These are phyloP conservation scores for Suillus bovinus DNA, from an alignment of 768 basidiomycete species.

Conservation along the genomic window DNA sequence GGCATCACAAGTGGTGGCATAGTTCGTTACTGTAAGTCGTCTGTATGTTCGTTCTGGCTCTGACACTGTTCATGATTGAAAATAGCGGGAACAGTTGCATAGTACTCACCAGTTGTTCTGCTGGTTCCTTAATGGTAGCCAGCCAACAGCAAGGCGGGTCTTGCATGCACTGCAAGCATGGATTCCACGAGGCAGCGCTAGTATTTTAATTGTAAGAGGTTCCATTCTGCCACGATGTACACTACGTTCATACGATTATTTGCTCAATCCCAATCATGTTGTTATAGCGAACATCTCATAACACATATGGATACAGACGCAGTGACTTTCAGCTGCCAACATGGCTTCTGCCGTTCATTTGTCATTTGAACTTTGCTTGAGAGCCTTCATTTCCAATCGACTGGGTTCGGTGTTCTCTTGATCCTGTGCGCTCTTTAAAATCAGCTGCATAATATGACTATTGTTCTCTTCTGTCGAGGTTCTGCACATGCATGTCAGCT, in stretches of 20 bases:
- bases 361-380: neutral
- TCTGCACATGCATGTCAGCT: neutral
- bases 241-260: neutral
- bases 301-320: neutral
- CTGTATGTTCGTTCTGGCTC: neutral
- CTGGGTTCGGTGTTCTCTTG: neutral
- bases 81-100: neutral
- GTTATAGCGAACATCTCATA: neutral
- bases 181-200: neutral
- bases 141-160: neutral
- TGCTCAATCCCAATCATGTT: neutral
- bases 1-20: neutral
- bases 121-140: neutral
- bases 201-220: neutral
- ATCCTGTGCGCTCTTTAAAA: neutral
- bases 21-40: neutral
- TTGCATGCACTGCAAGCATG: neutral
- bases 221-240: neutral
- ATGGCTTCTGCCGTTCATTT: neutral
- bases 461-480: neutral
- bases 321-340: neutral
- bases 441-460: neutral
- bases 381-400: neutral
- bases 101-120: neutral
- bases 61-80: neutral